Base-by-base conservation (phyloP, 192 early-diverging fungal genomes). In the Dissophora ornata region DNA sequence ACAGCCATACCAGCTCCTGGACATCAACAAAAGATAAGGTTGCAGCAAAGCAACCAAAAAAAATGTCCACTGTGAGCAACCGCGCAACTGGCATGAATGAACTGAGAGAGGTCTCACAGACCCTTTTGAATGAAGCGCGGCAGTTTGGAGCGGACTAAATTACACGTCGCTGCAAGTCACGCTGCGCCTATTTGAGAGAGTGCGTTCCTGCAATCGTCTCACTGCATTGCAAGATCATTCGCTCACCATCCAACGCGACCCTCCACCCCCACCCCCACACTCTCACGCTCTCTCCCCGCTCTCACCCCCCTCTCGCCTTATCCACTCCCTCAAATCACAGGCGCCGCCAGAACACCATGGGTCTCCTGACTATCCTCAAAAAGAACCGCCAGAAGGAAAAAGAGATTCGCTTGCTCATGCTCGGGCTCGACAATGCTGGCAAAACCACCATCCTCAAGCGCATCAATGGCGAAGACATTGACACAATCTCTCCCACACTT, bases 401-500 rank as follows among this genome's bases (percentile, higher is more conserved):
- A 73, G 96, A 99, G 71, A 94, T 97, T 62, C 92, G 98, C 16
- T 82, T 99, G 41, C 81, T 98, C 9, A 94, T 99, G 56, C 88
- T 99, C 13, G 97, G 97, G 0, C 86, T 99, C 0, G 97, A 99
- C 82, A 99, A 99, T 88, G 98, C 98, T 0, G 98, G 98, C 61
- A 99, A 99, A 69, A 99, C 98, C 0, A 99, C 98, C 9, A 97
- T 98, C 55, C 83, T 98, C 48, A 97, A 98, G 78, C 84, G 93
- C 8, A 91, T 99, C 77, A 97, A 94, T 84, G 96, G 96, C 45
- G 94, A 98, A 62, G 88, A 90, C 54, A 95, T 96, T 46, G 88
- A 90, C 64, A 92, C 89, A 5, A 93, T 99, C 56, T 94, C 96
- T 21, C 97, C 97, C 7, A 98, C 97, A 1, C 86, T 99, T 12